phyloP scores from a whole-genome alignment of 257 asterid species.

The Rubia yunnanensis region DNA sequence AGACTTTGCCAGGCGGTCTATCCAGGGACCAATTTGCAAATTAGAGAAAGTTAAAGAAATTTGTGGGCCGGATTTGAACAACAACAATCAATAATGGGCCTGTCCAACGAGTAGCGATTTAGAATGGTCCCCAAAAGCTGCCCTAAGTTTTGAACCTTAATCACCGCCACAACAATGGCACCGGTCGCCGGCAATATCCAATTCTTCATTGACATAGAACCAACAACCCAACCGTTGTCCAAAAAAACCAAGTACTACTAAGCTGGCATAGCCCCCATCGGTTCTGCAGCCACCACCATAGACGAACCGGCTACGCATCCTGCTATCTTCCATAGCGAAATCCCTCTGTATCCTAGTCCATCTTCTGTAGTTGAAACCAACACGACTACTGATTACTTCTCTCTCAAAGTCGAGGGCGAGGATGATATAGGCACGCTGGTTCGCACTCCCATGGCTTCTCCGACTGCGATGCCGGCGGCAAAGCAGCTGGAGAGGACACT shows the following conservation, averaged over 20 bases:
- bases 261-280: slow-evolving; percentile 31
- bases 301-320: slow-evolving; percentile 31
- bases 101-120: too few species aligned
- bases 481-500: slow-evolving; percentile 27
- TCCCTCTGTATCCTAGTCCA: slow-evolving; percentile 28
- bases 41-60: too few species aligned
- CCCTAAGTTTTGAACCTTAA: background rate
- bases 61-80: too few species aligned
- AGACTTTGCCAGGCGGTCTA: too few species aligned
- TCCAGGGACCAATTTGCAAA: too few species aligned
- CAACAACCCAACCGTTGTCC: background rate
- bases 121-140: too few species aligned
- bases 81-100: too few species aligned
- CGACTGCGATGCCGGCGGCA: background rate
- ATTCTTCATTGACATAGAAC: background rate
- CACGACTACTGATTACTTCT: slow-evolving; percentile 63
- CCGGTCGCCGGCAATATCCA: slow-evolving; percentile 2
- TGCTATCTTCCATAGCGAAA: slow-evolving; percentile 56
- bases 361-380: slow-evolving; percentile 42
- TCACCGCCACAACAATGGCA: slow-evolving; percentile 32
- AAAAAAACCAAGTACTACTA: slow-evolving; percentile 47
- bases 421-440: slow-evolving; percentile 13
- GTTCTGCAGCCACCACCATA: slow-evolving; percentile 9
- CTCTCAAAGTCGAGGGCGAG: slow-evolving; percentile 52
- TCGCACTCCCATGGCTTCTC: slow-evolving; percentile 9